phyloP scores from a whole-genome alignment of 2,329 filamentous ascomycete species.

The Trichoderma afroharzianum region DNA sequence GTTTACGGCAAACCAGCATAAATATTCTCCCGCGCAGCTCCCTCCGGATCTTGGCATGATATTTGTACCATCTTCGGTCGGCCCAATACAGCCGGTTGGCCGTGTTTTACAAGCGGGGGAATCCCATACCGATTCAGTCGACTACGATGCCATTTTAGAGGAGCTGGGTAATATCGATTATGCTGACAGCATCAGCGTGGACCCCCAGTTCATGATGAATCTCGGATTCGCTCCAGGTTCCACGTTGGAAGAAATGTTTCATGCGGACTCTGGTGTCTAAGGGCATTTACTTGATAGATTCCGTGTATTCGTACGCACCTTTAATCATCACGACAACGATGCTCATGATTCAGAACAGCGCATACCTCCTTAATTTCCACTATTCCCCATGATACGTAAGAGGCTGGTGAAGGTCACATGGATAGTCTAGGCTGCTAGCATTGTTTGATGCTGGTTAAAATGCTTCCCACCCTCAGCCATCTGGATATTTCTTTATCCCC shows the following conservation, averaged over 20 bases:
- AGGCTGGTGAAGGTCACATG: constrained; percentile 3
- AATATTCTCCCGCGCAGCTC: constrained; percentile 5
- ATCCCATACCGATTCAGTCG: not conserved
- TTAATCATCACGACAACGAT: not conserved
- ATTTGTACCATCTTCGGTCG: not conserved
- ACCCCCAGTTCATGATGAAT: constrained; percentile 13
- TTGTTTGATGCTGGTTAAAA: not conserved
- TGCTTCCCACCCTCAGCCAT: not conserved
- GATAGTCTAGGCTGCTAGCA: not conserved
- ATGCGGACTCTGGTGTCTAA: not conserved
- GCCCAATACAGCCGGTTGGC: not conserved
- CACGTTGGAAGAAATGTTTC: constrained; percentile 3
- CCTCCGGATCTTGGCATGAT: not conserved
- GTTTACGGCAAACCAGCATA: not conserved
- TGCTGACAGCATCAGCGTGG: constrained; percentile 1
- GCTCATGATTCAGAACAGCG: not conserved
- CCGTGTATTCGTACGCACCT: not conserved
- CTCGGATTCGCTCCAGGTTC: constrained; percentile 9
- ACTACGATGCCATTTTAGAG: constrained; percentile 11
- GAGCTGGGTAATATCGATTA: constrained; percentile 11
- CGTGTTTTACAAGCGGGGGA: not conserved
- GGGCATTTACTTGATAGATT: not conserved
- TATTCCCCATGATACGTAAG: not conserved
- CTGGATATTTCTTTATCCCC: constrained; percentile 13
- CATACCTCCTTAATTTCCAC: not conserved